Percentiles rank a stretch among this genome's conserved stretches.
Evolutionary conservation across 2,329 filamentous ascomycete species (phyloP).

Genomic region (Xylaria sp.): DNA sequence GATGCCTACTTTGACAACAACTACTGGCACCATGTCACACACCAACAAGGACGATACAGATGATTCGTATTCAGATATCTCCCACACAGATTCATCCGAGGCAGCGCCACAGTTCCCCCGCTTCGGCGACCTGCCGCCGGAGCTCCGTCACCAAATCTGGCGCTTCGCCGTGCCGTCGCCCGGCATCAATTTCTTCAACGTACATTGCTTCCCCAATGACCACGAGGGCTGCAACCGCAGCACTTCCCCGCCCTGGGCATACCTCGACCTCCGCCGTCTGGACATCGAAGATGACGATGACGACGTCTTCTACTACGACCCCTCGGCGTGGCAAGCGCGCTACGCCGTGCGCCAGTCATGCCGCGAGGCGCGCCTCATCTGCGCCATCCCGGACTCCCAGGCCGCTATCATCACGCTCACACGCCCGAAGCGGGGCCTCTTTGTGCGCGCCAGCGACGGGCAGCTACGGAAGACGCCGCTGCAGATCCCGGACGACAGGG

Average conservation of each 20-base stretch:
- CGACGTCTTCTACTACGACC: constrained; percentile 46
- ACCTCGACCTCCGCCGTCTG: constrained; percentile 49
- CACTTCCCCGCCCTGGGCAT: constrained; percentile 46
- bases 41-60: background rate
- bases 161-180: constrained; percentile 42
- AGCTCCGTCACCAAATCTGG: constrained; percentile 49
- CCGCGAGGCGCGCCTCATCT: constrained; percentile 46
- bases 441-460: constrained; percentile 46
- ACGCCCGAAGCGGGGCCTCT: constrained; percentile 46
- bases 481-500: background rate
- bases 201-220: constrained; percentile 50
- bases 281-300: constrained; percentile 45
- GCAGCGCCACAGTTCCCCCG: constrained; percentile 34
- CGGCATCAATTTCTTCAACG: constrained; percentile 52
- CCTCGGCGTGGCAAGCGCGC: constrained; percentile 48
- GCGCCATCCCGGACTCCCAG: constrained; percentile 40
- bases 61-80: background rate
- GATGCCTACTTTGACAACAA: background rate
- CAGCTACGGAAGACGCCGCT: constrained; percentile 42
- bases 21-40: background rate
- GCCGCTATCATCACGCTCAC: constrained; percentile 43
- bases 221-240: constrained; percentile 46
- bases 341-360: constrained; percentile 42
- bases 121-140: constrained; percentile 46
- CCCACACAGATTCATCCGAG: background rate